Conservation (phyloP, 73 alveolate species). For the Uronychia setigera region DNA sequence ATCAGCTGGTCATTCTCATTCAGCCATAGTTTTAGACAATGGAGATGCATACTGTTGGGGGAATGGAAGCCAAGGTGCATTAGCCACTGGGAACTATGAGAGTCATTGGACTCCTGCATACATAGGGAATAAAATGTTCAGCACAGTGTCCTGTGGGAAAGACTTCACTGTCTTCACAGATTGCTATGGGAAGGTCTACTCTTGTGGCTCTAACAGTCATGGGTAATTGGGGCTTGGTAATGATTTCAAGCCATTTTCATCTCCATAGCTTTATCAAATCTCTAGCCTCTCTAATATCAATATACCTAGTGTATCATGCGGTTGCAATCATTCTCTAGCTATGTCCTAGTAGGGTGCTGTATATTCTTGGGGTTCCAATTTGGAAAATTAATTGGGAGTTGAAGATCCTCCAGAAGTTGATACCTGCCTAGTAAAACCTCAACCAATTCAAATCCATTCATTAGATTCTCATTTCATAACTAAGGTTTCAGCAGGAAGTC, state of each 20-base stretch:
- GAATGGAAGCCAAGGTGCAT: not conserved
- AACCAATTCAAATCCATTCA: conserved; percentile 8
- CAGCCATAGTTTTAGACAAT: not conserved
- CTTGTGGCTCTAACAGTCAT: not conserved
- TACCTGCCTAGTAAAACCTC: not conserved
- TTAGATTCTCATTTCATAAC: conserved; percentile 42
- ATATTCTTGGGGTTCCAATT: not conserved
- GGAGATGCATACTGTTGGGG: not conserved
- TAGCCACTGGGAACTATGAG: not conserved
- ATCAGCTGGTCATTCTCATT: not conserved
- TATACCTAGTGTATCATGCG: not conserved
- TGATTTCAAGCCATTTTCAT: not conserved
- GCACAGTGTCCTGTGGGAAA: not conserved
- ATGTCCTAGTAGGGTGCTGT: not conserved
- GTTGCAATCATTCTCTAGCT: not conserved
- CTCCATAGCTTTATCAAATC: not conserved
- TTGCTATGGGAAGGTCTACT: not conserved
- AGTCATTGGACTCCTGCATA: not conserved
- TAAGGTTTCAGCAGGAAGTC: conserved; percentile 87
- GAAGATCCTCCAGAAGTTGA: not conserved
- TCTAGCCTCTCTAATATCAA: not conserved
- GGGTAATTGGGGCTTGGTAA: not conserved
- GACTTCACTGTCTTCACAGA: not conserved
- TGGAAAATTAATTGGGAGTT: not conserved
- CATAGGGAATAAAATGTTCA: not conserved